Evolutionary conservation across 352 stramenopile species (phyloP), one percentile per base, ranked within the genome.

Genomic region (Saprolegnia diclina): DNA sequence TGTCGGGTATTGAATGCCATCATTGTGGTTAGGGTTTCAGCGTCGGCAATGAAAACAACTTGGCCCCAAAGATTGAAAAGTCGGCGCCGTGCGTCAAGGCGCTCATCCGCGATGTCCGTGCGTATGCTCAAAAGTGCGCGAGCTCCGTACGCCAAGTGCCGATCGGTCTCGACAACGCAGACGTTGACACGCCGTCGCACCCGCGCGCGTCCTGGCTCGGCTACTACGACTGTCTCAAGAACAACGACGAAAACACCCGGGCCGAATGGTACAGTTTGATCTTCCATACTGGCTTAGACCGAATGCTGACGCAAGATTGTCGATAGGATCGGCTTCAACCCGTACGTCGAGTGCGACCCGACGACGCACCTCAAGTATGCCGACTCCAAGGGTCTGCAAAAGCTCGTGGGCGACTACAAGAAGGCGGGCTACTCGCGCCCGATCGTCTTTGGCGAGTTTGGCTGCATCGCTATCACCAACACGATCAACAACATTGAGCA

Each of bases 391-490:
- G 79, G 80, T 0, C 70, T 90, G 3, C 53, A 79, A 24, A 79
- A 68, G 21, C 76, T 90, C 29, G 86, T 88, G 79, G 72, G 73
- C 13, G 79, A 87, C 63, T 88, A 88, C 72, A 76, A 76, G 16
- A 54, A 74, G 4, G 67, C 74, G 10, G 78, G 71, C 0, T 87
- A 87, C 56, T 59, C 78, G 3, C 77, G 80, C 5, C 82, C 82
- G 21, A 72, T 90, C 66, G 86, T 90, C 73, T 87, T 90, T 61
- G 82, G 82, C 52, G 80, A 90, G 67, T 90, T 83, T 61, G 80
- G 82, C 29, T 88, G 82, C 75, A 87, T 87, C 42, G 73, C 73
- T 35, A 80, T 79, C 65, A 72, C 76, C 21, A 88, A 90, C 65
- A 88, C 82, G 6, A 80, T 90, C 65, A 76, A 86, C 26, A 80